Evolutionary conservation across 306 rosid species (phyloP), one percentile per base, ranked within the genome.

Genomic region (Ormosia semicastrata): DNA sequence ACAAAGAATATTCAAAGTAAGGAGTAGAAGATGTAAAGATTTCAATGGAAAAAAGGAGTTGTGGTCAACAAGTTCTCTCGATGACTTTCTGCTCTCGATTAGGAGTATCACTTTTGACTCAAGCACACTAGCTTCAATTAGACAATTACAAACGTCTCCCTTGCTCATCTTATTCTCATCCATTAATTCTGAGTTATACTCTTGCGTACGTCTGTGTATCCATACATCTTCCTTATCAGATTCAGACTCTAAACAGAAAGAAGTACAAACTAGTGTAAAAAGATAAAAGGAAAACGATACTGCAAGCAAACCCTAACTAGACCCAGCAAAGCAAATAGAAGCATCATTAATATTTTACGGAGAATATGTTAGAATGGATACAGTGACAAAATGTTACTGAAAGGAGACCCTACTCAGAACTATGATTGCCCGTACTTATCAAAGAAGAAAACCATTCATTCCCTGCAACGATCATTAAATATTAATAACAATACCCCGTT

Each of bases 301-400:
- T 52, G 47, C 29, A 2, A 40, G 77, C 69, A 76, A 75, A 76
- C 85, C 85, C 85, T 82, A 82, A 81, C 73, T 71, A 49, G 46
- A 53, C 76, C 84, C 71, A 54, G 64, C 6, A 66, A 77, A 37
- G 70, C 32, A 73, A 73, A 53, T 53, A 65, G 69, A 52, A 41
- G 74, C 60, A 63, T 65, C 74, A 73, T 73, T 65, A 62, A 29
- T 75, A 65, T 17, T 17, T 14, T 49, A 8, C 24, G 40, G 13
- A 76, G 34, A n/a, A 76, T 76, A 46, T 30, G 5, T 47, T 71
- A 66, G 14, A 66, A 39, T 37, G 73, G 73, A 18, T 50, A 50
- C 65, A 54, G 59, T 78, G 67, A 54, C 75, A 54, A 41, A 33
- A 41, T 56, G 66, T 50, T 50, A 60, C 8, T 56, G 13, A 7